Evolutionary conservation across 2,329 filamentous ascomycete genomes (phyloP).

Genomic region (Trichoderma guizhouense): DNA sequence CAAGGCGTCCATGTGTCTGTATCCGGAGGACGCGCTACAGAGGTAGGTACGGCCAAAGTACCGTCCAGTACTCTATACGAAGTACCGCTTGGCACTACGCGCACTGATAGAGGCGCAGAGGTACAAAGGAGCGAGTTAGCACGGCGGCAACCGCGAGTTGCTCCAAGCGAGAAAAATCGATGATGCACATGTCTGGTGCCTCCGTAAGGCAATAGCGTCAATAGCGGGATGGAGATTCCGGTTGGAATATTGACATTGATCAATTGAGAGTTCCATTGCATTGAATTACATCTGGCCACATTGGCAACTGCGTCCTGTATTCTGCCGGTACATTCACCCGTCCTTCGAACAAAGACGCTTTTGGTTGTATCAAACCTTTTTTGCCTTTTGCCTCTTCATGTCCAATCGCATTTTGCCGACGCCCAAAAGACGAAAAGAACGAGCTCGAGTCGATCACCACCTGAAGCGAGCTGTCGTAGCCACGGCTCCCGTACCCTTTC

Average conservation of each 20-base stretch:
- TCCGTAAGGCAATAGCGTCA: background rate
- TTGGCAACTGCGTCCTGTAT: background rate
- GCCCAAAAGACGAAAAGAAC: background rate
- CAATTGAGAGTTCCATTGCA: background rate
- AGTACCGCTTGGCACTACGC: background rate
- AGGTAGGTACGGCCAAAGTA: too few species aligned
- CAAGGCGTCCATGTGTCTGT: background rate
- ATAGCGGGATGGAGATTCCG: background rate
- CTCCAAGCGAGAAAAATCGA: background rate
- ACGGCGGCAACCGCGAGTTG: background rate
- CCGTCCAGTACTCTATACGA: background rate
- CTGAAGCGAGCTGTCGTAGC: background rate
- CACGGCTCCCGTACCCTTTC: background rate
- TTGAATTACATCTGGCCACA: background rate
- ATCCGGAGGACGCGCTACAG: background rate
- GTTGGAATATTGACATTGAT: background rate
- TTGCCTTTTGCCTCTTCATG: background rate
- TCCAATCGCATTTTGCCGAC: background rate
- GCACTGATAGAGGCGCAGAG: background rate
- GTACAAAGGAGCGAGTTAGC: background rate
- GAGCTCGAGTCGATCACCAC: background rate
- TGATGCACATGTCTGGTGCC: background rate
- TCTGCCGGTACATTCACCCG: constrained; percentile 1
- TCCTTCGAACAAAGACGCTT: background rate
- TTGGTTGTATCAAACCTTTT: background rate